phyloP scores from a whole-genome alignment of 2,329 filamentous ascomycete species.

The Leptographium lundbergii region DNA sequence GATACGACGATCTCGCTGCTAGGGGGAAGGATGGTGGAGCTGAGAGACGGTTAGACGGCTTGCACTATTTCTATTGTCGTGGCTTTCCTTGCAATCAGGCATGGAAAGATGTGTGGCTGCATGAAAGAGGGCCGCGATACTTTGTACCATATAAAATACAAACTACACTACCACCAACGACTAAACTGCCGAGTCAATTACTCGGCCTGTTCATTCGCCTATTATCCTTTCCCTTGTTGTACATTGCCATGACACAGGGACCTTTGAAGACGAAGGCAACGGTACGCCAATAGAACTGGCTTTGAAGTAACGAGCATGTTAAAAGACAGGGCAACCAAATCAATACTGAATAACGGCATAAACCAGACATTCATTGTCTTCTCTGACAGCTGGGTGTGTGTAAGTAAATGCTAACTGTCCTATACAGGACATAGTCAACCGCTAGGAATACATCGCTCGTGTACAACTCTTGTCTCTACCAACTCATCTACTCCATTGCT shows the following conservation, averaged over 20 bases:
- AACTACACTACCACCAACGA: background rate
- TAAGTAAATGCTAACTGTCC: no score
- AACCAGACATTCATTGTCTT: no score
- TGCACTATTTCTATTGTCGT: background rate
- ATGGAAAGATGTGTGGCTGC: background rate
- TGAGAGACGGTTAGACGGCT: background rate
- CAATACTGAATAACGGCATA: no score
- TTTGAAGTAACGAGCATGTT: no score
- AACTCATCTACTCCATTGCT: background rate
- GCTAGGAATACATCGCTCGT: background rate
- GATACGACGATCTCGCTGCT: no score
- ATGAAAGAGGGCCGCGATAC: background rate
- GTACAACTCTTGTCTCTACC: background rate
- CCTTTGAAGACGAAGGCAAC: no score
- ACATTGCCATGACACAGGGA: background rate
- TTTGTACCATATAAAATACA: conserved; percentile 4
- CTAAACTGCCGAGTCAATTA: background rate
- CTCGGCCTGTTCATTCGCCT: background rate
- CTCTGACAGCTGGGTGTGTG: no score
- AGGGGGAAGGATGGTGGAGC: background rate
- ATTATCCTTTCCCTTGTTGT: background rate
- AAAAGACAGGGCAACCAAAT: no score
- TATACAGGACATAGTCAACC: background rate
- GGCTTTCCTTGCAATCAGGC: background rate
- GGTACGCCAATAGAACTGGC: no score